A percentile compares a stretch with the other conserved stretches of the same genome.
Evolutionary conservation across 108 stramenopile species (phyloP).

Genomic region (Skeletonema grethae): DNA sequence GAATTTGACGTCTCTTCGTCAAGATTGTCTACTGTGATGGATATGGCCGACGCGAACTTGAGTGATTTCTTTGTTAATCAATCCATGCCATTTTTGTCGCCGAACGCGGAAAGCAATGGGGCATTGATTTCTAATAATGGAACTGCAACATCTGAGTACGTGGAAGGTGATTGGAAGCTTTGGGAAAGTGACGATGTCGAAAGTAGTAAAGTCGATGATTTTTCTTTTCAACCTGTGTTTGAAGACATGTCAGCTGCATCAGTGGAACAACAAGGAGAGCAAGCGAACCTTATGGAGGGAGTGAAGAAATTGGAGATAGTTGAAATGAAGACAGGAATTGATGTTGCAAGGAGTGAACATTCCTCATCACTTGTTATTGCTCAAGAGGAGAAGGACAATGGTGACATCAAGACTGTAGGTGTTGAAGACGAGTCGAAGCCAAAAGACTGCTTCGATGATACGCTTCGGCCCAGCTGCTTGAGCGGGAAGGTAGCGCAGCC

Average conservation of each 20-base stretch:
- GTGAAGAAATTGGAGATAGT: background rate
- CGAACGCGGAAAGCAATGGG: too few relatives aligned
- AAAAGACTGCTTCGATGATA: too few relatives aligned
- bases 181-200: background rate
- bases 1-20: background rate
- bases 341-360: background rate
- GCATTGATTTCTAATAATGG: background rate
- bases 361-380: too few relatives aligned
- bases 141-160: background rate
- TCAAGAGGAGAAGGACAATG: too few relatives aligned
- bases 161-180: background rate
- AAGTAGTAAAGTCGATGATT: background rate
- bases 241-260: background rate
- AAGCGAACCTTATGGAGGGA: background rate
- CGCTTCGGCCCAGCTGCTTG: too few relatives aligned
- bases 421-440: too few relatives aligned
- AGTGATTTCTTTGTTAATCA: background rate
- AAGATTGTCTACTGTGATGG: background rate
- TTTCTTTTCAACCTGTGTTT: conserved; percentile 1
- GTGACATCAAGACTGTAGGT: too few relatives aligned
- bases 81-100: too few relatives aligned
- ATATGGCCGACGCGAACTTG: background rate
- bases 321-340: background rate
- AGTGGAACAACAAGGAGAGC: background rate
- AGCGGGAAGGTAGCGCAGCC: too few relatives aligned